These are phyloP conservation scores for Wickerhamomyces sp. DNA, from an alignment of 1,139 yeast species.

Conservation along the genomic window DNA sequence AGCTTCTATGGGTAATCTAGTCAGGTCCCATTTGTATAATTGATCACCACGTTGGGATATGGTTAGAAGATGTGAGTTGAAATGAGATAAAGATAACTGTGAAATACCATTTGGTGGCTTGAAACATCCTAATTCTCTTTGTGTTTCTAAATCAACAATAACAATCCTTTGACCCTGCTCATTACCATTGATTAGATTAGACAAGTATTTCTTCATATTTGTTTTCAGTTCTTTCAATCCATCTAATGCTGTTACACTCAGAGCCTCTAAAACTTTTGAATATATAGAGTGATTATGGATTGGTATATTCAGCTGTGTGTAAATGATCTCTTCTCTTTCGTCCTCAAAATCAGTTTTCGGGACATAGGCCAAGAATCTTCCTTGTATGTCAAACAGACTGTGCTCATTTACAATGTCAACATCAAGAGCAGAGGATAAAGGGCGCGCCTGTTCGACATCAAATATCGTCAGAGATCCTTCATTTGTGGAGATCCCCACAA, in stretches of 20 bases:
- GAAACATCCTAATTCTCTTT: conserved; percentile 45
- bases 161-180: conserved; percentile 30
- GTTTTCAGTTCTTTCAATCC: conserved; percentile 30
- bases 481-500: conserved; percentile 23
- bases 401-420: conserved; percentile 26
- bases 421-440: conserved; percentile 15
- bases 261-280: conserved; percentile 38
- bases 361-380: conserved; percentile 48
- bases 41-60: conserved; percentile 58
- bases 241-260: conserved; percentile 53
- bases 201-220: conserved; percentile 14
- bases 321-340: conserved; percentile 1
- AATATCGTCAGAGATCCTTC: conserved; percentile 26
- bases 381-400: conserved; percentile 48
- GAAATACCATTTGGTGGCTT: conserved; percentile 63
- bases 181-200: conserved; percentile 15
- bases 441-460: conserved; percentile 13
- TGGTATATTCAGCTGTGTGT: conserved; percentile 17
- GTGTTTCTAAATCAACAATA: conserved; percentile 43
- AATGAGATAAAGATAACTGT: conserved; percentile 55
- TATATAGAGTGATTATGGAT: conserved; percentile 17
- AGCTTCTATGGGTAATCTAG: conserved; percentile 47
- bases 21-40: conserved; percentile 61
- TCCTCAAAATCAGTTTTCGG: conserved; percentile 7
- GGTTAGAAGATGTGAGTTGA: conserved; percentile 56